A percentile compares a stretch with the other conserved stretches of the same genome.
Evolutionary conservation across 345 rosid genomes (phyloP).

Genomic region (Salix purpurea): DNA sequence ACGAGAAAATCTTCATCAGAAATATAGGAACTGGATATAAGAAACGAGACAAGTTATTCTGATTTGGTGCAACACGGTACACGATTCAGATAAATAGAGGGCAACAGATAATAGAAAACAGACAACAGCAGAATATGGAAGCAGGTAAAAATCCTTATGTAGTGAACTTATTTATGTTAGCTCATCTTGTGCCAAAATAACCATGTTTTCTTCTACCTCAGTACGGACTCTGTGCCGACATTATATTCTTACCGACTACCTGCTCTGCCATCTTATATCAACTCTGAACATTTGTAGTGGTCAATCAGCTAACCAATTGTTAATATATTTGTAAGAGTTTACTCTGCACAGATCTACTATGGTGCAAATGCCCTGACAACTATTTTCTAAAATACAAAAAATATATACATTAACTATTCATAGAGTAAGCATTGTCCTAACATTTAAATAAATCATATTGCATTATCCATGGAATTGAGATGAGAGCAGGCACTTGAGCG

Average conservation of each 20-base stretch:
- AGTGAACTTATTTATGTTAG: background rate
- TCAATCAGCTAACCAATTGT: background rate
- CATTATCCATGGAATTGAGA: too few species aligned
- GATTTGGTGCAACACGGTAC: background rate
- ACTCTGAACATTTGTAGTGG: background rate
- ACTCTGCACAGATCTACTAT: background rate
- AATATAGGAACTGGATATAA: background rate
- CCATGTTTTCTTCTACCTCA: background rate
- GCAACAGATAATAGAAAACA: background rate
- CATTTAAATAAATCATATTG: background rate
- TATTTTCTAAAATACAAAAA: background rate
- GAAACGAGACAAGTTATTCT: background rate
- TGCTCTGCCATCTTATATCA: background rate
- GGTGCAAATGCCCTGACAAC: background rate
- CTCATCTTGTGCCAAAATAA: background rate
- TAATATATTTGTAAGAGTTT: background rate
- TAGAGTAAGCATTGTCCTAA: background rate
- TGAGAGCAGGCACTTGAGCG: too few species aligned
- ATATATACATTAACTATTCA: background rate
- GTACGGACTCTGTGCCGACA: background rate
- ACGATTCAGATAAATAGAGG: background rate
- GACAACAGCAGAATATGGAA: background rate
- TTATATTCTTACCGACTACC: background rate
- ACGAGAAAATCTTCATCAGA: constrained; percentile 35
- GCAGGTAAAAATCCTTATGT: background rate